Conservation (phyloP, 495 filamentous ascomycete species). For the Xanthoparmelia taractica region DNA sequence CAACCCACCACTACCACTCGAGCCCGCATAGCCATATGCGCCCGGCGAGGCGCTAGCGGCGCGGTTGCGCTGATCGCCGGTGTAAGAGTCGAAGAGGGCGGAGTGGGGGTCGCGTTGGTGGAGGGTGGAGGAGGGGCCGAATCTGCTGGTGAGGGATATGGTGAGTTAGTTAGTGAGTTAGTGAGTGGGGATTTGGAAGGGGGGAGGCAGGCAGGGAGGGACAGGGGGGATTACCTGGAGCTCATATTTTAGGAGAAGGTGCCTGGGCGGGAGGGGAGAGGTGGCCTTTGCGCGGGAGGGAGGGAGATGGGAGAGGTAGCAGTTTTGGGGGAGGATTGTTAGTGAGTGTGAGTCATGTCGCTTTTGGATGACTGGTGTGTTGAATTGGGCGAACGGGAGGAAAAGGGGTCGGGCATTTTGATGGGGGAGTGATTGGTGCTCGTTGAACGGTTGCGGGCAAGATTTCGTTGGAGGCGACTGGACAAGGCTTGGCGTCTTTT, state of each 20-base stretch:
- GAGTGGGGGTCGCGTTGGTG: constrained; percentile 82
- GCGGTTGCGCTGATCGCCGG: constrained; percentile 48
- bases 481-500: constrained; percentile 6
- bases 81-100: constrained; percentile 82
- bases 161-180: neutral
- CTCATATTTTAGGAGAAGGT: constrained; percentile 8
- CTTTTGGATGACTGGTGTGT: neutral
- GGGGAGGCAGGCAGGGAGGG: neutral
- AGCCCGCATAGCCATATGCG: constrained; percentile 58
- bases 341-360: constrained; percentile 28
- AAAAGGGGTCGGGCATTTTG: neutral
- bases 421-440: neutral
- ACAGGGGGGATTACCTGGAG: constrained; percentile 9
- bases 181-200: neutral
- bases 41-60: constrained; percentile 46
- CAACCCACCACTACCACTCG: constrained; percentile 22
- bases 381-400: neutral
- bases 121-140: constrained; percentile 48
- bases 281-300: constrained; percentile 14
- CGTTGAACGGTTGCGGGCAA: constrained; percentile 4
- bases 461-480: neutral
- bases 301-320: constrained; percentile 24
- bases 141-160: constrained; percentile 37
- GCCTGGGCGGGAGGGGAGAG: constrained; percentile 12
- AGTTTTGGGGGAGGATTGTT: constrained; percentile 24